These are phyloP conservation scores for Vinca major DNA, from an alignment of 305 asterid genomes.

Conservation along the genomic window DNA sequence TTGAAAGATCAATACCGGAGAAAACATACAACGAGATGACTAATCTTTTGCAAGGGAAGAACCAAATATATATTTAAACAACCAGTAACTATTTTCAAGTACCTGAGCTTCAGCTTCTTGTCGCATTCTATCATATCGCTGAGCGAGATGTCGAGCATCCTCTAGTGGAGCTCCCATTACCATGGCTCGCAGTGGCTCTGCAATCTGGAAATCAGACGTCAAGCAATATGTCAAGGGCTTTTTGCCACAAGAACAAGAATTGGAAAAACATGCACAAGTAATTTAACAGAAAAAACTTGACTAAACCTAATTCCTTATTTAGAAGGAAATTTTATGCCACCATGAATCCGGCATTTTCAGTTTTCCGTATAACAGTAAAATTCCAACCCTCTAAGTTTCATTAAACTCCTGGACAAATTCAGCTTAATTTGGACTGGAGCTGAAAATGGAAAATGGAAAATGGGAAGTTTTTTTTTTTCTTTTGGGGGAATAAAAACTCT, in stretches of 20 bases:
- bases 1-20: neutral
- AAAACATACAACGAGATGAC: neutral
- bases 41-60: neutral
- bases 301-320: neutral
- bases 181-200: slow-evolving; percentile 98
- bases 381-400: neutral
- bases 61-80: neutral
- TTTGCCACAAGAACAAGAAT: neutral
- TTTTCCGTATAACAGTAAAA: neutral
- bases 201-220: slow-evolving; percentile 43
- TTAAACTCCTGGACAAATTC: neutral
- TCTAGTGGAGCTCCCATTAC: slow-evolving; percentile 98
- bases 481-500: too few relatives aligned
- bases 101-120: slow-evolving; percentile 99
- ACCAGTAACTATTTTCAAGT: slow-evolving; percentile 20
- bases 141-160: slow-evolving; percentile 99
- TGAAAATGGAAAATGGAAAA: too few relatives aligned
- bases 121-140: slow-evolving; percentile 94
- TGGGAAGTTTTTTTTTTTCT: too few relatives aligned
- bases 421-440: too few relatives aligned
- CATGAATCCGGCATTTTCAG: neutral
- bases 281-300: neutral
- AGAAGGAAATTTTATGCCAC: neutral
- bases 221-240: slow-evolving; percentile 9
- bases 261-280: neutral